Conservation (phyloP, 1,139 yeast species). For the Cylindricascospora bacillispora region DNA sequence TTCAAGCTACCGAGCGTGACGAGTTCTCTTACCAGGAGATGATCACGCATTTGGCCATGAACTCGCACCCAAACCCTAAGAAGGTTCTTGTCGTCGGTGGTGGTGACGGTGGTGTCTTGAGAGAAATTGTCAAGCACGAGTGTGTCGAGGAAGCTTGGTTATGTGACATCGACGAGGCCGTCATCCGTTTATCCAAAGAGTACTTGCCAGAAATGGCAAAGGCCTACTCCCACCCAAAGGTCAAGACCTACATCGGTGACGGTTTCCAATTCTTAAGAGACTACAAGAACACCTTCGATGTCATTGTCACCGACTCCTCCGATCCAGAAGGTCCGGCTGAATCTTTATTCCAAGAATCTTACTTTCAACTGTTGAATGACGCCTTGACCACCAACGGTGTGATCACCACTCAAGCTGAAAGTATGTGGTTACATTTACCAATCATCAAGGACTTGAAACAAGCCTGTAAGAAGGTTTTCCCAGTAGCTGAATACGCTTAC, state of each 20-base stretch:
- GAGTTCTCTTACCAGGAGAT: conserved; percentile 93
- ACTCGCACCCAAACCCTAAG: conserved; percentile 85
- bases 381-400: conserved; percentile 84
- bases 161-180: conserved; percentile 88
- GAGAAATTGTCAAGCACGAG: conserved; percentile 83
- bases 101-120: conserved; percentile 92
- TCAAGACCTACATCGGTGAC: conserved; percentile 72
- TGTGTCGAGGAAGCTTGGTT: conserved; percentile 74
- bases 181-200: conserved; percentile 67
- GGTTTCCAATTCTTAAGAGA: conserved; percentile 84
- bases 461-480: conserved; percentile 71
- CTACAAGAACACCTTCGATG: conserved; percentile 62
- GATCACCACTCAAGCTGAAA: conserved; percentile 84
- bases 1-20: conserved; percentile 89
- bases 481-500: conserved; percentile 77
- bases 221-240: conserved; percentile 71
- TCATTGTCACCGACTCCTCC: conserved; percentile 85
- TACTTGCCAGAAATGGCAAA: conserved; percentile 77
- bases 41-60: conserved; percentile 82
- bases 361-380: conserved; percentile 62
- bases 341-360: conserved; percentile 72
- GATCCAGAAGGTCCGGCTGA: conserved; percentile 98
- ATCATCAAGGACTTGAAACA: conserved; percentile 64
- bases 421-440: conserved; percentile 76
- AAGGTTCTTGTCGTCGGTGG: conserved; percentile 88